Evolutionary conservation across 495 filamentous ascomycete species (phyloP).

Genomic region (Penicillium turbatum): DNA sequence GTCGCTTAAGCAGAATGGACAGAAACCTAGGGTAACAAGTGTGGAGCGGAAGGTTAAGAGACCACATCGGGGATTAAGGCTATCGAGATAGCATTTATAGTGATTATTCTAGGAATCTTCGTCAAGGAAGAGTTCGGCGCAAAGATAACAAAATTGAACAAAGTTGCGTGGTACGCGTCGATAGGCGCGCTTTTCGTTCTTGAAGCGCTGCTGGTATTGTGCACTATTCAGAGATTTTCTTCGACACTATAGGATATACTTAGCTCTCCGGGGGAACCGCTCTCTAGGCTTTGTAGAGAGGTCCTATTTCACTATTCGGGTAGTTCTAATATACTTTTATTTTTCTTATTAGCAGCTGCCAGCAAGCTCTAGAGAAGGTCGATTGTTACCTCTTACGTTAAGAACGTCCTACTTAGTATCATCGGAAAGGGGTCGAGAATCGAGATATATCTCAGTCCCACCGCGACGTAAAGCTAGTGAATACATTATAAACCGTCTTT

Average conservation of each 20-base stretch:
- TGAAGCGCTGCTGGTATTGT: slow-evolving; percentile 22
- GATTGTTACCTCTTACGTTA: no score
- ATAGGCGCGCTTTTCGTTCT: slow-evolving; percentile 20
- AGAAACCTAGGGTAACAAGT: slow-evolving; percentile 10
- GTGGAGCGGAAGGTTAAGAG: slow-evolving; percentile 21
- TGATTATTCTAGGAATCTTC: slow-evolving; percentile 10
- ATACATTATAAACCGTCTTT: slow-evolving; percentile 5
- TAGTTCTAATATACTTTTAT: slow-evolving; percentile 10
- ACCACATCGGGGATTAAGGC: slow-evolving; percentile 14
- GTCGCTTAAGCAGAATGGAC: slow-evolving; percentile 16
- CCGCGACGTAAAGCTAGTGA: no score
- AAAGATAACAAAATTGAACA: slow-evolving; percentile 22
- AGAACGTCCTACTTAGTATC: no score
- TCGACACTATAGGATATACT: slow-evolving; percentile 22
- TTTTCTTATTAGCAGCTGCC: slow-evolving; percentile 21
- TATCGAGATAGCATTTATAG: slow-evolving; percentile 11
- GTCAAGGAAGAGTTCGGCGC: slow-evolving; percentile 3
- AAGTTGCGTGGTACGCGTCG: slow-evolving; percentile 12
- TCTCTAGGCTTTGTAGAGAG: slow-evolving; percentile 13
- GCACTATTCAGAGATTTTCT: slow-evolving; percentile 14
- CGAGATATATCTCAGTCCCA: no score
- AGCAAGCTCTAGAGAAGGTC: slow-evolving; percentile 12
- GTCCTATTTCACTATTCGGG: no score
- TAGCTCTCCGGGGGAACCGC: slow-evolving; percentile 8
- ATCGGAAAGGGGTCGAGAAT: no score